Conservation (phyloP, 2,329 filamentous ascomycete genomes). For the Aspergillus flavus region DNA sequence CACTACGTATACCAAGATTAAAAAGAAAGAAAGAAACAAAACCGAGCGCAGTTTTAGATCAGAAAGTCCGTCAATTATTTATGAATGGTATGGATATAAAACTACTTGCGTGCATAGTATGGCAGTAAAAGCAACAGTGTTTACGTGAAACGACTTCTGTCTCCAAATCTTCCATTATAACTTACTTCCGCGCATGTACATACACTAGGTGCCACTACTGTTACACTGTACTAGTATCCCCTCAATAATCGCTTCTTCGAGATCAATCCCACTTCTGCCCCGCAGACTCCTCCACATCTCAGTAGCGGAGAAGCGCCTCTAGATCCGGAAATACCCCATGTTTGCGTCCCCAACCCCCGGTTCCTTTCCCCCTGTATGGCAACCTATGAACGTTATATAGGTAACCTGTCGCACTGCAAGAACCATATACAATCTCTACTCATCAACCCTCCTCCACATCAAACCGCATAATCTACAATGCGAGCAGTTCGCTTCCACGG, state of each 20-base stretch:
- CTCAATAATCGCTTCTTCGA: not conserved
- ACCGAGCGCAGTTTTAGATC: not conserved
- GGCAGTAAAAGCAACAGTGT: slow-evolving; percentile 10
- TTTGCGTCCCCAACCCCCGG: not conserved
- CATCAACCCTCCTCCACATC: not conserved
- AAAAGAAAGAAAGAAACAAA: slow-evolving; percentile 21
- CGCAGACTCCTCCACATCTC: not conserved
- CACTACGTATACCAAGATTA: not conserved
- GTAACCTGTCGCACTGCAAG: not conserved
- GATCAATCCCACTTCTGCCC: not conserved
- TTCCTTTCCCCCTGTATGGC: not conserved
- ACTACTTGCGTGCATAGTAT: slow-evolving; percentile 2
- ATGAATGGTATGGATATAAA: slow-evolving; percentile 7
- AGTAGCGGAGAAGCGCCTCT: not conserved
- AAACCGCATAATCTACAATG: slow-evolving; percentile 23
- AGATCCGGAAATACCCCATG: not conserved
- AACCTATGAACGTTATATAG: not conserved
- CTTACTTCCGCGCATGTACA: not conserved
- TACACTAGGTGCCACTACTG: not conserved
- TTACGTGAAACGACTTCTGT: slow-evolving; percentile 12
- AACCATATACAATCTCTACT: not conserved
- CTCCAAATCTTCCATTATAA: not conserved
- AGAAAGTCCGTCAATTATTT: not conserved
- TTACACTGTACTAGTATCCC: not conserved
- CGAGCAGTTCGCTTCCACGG: slow-evolving; percentile 42